Base-by-base conservation (phyloP, 2,329 filamentous ascomycete genomes). In the Saccharata proteae region DNA sequence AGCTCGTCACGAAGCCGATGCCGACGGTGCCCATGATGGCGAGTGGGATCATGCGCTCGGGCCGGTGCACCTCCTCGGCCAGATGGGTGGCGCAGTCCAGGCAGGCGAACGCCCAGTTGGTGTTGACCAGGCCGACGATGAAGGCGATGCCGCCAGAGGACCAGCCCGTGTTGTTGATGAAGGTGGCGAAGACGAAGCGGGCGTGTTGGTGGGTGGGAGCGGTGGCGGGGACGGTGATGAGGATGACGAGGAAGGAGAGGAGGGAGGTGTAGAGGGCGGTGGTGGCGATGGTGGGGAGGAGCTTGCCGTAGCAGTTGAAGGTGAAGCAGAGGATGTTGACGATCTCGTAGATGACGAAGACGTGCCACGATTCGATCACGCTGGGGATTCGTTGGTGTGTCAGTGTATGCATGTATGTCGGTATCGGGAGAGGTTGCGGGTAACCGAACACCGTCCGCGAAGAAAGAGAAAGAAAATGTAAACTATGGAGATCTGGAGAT, bases 101-200 rank as follows among this genome's bases (percentile, higher is more conserved):
- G 31, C 63, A 65, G 11, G 61, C 60, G 37, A 66, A 67, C 21
- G 58, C 52, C 58, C 60, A 67, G 41, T 67, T 66, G 12, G 59
- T 58, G 40, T 64, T 65, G 35, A 68, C 60, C 5, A 68, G 51
- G 17, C 65, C 65, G 30, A 65, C 59, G 26, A 69, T 59, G 47
- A 67, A 68, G 13, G 62, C 62, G 26, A 69, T 60, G 14, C 62
- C 63, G 36, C 55, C 52, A 26, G 55, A 46, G 7, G 42, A 35
- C 64, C 61, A 68, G 14, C 61, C 65, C 1, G 62, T 67, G 37
- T 59, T 60, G 46, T 68, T 70, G 48, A 62, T 59, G 40, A 67
- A 68, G 22, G 56, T 64, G 1, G 60, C 57, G 40, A 67, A 69
- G 39, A 69, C 65, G 44, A 67, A 68, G 14, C 55, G 50, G 32